phyloP scores from a whole-genome alignment of 495 filamentous ascomycete species.

The Sphaerosporella brunnea region DNA sequence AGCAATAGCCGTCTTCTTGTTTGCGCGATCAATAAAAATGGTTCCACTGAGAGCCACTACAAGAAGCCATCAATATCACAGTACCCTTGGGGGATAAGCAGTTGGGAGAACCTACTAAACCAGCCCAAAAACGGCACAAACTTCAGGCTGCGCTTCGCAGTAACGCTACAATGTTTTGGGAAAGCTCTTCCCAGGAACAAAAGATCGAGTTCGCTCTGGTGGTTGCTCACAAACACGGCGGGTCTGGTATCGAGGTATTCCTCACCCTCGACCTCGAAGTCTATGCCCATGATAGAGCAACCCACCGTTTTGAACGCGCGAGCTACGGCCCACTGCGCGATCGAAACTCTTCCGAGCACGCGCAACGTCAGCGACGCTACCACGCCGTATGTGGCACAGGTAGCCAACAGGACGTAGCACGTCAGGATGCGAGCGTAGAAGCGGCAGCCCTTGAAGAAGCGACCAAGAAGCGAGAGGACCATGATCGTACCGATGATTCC shows the following conservation, averaged over 20 bases:
- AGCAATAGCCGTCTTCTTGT: conserved; percentile 58
- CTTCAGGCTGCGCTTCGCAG: conserved; percentile 72
- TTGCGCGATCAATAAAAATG: conserved; percentile 85
- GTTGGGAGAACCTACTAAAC: conserved; percentile 44
- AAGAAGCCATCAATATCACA: background rate
- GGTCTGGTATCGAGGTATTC: conserved; percentile 51
- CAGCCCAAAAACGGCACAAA: conserved; percentile 77
- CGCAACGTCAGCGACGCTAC: conserved; percentile 54
- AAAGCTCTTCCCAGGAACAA: conserved; percentile 74
- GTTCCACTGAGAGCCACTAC: conserved; percentile 60
- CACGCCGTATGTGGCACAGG: conserved; percentile 61
- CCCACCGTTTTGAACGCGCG: conserved; percentile 70
- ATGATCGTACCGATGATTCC: conserved; percentile 15
- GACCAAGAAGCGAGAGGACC: conserved; percentile 18
- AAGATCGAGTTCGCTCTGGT: conserved; percentile 83
- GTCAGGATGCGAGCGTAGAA: conserved; percentile 60
- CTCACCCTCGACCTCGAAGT: conserved; percentile 52
- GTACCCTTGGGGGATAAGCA: background rate
- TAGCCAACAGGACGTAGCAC: conserved; percentile 46
- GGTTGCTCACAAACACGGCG: conserved; percentile 81
- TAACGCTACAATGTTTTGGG: conserved; percentile 81
- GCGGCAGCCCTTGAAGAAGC: conserved; percentile 24
- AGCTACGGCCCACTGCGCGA: conserved; percentile 72
- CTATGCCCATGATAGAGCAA: conserved; percentile 56
- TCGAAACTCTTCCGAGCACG: conserved; percentile 47